Base-by-base conservation (phyloP, 1,284 basidiomycete species). In the Cutaneotrichosporon sp. region DNA sequence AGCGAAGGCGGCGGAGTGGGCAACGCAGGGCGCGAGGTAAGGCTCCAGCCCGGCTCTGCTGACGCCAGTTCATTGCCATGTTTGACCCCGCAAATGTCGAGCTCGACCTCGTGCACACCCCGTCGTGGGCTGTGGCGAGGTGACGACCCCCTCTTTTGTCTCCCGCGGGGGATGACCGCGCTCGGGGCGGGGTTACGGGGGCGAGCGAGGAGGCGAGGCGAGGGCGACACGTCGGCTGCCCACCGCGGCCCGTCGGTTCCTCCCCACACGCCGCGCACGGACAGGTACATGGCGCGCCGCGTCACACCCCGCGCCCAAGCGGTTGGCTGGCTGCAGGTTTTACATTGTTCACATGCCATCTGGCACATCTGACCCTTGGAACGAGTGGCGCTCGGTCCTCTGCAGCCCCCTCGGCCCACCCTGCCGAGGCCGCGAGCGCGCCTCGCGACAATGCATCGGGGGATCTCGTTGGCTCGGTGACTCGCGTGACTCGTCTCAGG, bases 1-100 rank as follows among this genome's bases (percentile, higher is more conserved):
- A 68, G 74, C 20, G 76, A 79, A 61, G 76, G 76, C 14, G 72
- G 71, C 7, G 76, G 76, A 1, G 66, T 78, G 3, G 76, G 76
- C 9, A 69, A 75, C 36, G 71, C 73, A 5, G 75, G 74, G 1
- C 63, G 73, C 56, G 75, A 76, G 64, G 72, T 74, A 59, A 62
- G 72, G 71, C 10, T 42, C 18, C 14, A 18, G 9, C 36, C 53
- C 51, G 4, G 51, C 33, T 22, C 7, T 43, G 25, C 54, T 56
- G 54, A 56, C 42, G n/a, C 20, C 58, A 79, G 76, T 78, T 76
- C 53, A 77, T 79, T 51, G 76, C 77, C 16, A 69, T 76, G 60
- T 79, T 78, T 62, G 66, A 78, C 4, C 74, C 76, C 1, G 64
- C 56, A 33, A 65, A 59, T 47, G 62, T 78, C 47, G 52, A 63